Evolutionary conservation across 257 asterid genomes (phyloP).

Genomic region (Leonotis leonurus): DNA sequence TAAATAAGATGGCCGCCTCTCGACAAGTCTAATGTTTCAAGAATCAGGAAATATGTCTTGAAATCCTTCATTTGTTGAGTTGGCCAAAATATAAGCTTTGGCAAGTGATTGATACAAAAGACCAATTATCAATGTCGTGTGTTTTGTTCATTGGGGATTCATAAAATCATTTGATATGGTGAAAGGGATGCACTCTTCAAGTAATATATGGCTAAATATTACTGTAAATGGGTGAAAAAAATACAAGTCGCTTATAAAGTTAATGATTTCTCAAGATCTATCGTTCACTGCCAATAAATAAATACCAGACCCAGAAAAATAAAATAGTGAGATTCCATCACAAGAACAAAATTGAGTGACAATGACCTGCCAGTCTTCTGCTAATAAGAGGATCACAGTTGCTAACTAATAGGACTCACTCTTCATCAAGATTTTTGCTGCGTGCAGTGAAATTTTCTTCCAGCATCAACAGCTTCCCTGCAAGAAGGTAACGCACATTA

Average conservation of each 20-base stretch:
- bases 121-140: too few relatives aligned
- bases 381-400: neutral
- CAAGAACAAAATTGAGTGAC: conserved; percentile 14
- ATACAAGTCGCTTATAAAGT: neutral
- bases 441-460: conserved; percentile 44
- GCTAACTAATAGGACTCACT: neutral
- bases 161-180: too few relatives aligned
- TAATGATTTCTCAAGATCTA: neutral
- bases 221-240: neutral
- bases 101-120: too few relatives aligned
- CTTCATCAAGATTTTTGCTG: conserved; percentile 25
- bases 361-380: neutral
- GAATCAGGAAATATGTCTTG: too few relatives aligned
- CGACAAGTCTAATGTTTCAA: too few relatives aligned
- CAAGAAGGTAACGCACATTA: conserved; percentile 2
- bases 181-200: too few relatives aligned
- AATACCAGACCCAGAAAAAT: neutral
- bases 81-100: too few relatives aligned
- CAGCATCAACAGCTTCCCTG: conserved; percentile 98
- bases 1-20: too few relatives aligned
- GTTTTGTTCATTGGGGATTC: too few relatives aligned
- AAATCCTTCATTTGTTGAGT: too few relatives aligned
- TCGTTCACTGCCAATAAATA: neutral
- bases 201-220: too few relatives aligned
- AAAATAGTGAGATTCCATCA: neutral